These are phyloP conservation scores for Grigorovia jiainica DNA, from an alignment of 805 yeast genomes.

Conservation along the genomic window DNA sequence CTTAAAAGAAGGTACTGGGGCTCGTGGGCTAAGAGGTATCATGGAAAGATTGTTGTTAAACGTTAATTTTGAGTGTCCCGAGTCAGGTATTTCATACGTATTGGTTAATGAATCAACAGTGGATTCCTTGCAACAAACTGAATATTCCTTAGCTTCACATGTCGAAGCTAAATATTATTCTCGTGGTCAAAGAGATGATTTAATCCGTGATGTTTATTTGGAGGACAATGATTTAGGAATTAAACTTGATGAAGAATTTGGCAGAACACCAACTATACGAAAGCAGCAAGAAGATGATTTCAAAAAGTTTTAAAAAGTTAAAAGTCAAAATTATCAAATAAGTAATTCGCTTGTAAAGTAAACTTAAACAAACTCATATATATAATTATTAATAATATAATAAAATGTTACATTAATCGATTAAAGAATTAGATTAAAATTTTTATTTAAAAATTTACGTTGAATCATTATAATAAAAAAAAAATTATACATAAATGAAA, in stretches of 20 bases:
- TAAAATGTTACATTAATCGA: too few species aligned
- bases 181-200: slow-evolving; percentile 34
- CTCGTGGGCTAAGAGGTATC: slow-evolving; percentile 48
- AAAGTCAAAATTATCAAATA: too few species aligned
- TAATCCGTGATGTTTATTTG: slow-evolving; percentile 32
- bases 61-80: slow-evolving; percentile 52
- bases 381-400: too few species aligned
- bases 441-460: too few species aligned
- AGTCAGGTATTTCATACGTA: slow-evolving; percentile 43
- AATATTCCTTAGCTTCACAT: slow-evolving; percentile 23
- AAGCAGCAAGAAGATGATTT: not conserved
- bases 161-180: slow-evolving; percentile 37
- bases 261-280: slow-evolving; percentile 4
- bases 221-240: slow-evolving; percentile 35
- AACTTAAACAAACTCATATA: too few species aligned
- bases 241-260: slow-evolving; percentile 27
- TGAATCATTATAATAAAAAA: too few species aligned
- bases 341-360: too few species aligned
- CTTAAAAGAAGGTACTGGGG: slow-evolving; percentile 47
- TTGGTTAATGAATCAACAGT: slow-evolving; percentile 39
- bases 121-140: slow-evolving; percentile 28
- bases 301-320: not conserved
- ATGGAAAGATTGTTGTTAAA: slow-evolving; percentile 42
- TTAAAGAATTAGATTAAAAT: too few species aligned
- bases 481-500: too few species aligned